These are phyloP conservation scores for Blastobotrys arbuscula DNA, from an alignment of 1,139 yeast genomes.

Conservation along the genomic window DNA sequence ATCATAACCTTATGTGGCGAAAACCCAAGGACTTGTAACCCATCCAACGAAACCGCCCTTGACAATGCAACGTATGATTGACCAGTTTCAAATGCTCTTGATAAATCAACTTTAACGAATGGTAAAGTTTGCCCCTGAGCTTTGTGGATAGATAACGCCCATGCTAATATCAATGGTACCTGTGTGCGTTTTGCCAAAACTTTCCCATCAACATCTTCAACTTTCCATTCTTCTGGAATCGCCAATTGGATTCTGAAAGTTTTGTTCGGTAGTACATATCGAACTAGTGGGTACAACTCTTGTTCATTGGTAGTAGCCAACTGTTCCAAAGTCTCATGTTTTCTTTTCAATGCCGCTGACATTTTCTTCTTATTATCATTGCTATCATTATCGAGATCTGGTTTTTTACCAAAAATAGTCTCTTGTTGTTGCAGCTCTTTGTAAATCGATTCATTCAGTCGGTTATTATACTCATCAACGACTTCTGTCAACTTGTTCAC, in stretches of 20 bases:
- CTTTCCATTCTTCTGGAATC: constrained; percentile 66
- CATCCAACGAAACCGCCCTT: constrained; percentile 74
- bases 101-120: constrained; percentile 73
- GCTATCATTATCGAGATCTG: too few relatives aligned
- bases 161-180: constrained; percentile 81
- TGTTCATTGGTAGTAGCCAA: constrained; percentile 16
- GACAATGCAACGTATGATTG: constrained; percentile 94
- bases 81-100: constrained; percentile 78
- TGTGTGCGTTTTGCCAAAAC: constrained; percentile 49
- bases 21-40: constrained; percentile 72
- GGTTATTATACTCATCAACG: constrained; percentile 5
- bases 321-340: constrained; percentile 18
- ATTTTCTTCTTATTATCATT: not conserved
- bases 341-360: constrained; percentile 8
- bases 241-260: constrained; percentile 67
- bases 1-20: constrained; percentile 58
- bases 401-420: constrained; percentile 9
- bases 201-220: constrained; percentile 54
- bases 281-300: constrained; percentile 59
- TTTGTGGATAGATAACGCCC: constrained; percentile 95
- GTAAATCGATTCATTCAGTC: not conserved
- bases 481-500: constrained; percentile 2
- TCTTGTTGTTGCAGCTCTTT: not conserved
- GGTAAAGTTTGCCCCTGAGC: constrained; percentile 94
- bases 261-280: constrained; percentile 67